Base-by-base conservation (phyloP, 495 filamentous ascomycete genomes). In the Aspergillus saccharolyticus region DNA sequence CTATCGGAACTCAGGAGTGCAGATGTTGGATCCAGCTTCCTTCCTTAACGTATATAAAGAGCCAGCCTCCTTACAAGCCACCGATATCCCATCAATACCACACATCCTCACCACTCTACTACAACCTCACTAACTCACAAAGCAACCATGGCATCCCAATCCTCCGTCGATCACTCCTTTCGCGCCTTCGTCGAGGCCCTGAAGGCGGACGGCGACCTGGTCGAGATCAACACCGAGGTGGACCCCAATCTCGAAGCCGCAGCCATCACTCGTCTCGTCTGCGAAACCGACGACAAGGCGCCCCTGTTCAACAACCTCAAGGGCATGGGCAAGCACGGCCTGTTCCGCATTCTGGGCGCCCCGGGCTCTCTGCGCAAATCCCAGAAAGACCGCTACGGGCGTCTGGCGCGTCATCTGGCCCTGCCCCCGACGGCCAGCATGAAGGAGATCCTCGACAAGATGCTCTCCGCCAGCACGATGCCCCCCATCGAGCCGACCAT, bases 321-420 rank as follows among this genome's bases (percentile, higher is more conserved):
- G 15, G 74, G 70, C 8, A 53, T 48, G 25, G 52, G 48, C 21
- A 57, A 64, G 17, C 52, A 66, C 19, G 74, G 74, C 14, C 63
- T 76, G 1, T 74, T 63, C 46, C 67, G 72, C n/a, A 70, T 74
- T 25, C 66, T 76, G 7, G 73, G 73, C 1, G 70, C 71, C 18
- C 67, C 73, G 0, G 70, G 53, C 0, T 64, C 64, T 1, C 61
- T 74, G 1, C 63, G 69, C n/a, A 57, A 51, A 2, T 51, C 53
- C 20, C 46, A 58, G 7, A 58, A 51, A 0, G 45, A 66, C 20
- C 56, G 58, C 39, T 69, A 63, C 33, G 66, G 69, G 19, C 69
- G 74, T 8, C 58, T 76, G 3, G 72, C 70, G 0, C 61, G 66
- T 10, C 62, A 66, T 20, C 48, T 76, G 0, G 70, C 50, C 1